These are phyloP conservation scores for Wickerhamomyces queroliae DNA, from an alignment of 805 yeast genomes.

Conservation along the genomic window DNA sequence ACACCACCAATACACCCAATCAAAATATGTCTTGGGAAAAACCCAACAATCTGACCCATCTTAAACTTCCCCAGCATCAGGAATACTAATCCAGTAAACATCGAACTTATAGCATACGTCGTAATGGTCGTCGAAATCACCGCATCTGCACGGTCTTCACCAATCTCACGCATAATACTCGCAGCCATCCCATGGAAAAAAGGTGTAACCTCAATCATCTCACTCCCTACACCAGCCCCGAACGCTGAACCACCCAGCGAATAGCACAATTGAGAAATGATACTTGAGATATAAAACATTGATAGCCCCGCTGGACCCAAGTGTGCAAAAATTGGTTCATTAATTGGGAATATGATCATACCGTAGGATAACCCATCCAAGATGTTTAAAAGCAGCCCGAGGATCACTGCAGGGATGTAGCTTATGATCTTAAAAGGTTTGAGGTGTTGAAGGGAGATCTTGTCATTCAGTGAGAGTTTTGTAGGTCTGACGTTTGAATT, in stretches of 20 bases:
- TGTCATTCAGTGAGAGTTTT: neutral
- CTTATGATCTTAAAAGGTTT: slow-evolving; percentile 7
- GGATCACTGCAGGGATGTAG: slow-evolving; percentile 68
- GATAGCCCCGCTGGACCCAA: slow-evolving; percentile 88
- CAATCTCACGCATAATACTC: slow-evolving; percentile 53
- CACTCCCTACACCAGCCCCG: slow-evolving; percentile 89
- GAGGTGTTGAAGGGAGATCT: neutral
- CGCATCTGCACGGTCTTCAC: slow-evolving; percentile 40
- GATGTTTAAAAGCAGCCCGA: slow-evolving; percentile 81
- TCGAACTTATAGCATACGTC: slow-evolving; percentile 75
- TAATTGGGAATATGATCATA: slow-evolving; percentile 93
- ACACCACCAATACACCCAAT: slow-evolving; percentile 99
- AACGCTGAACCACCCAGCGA: slow-evolving; percentile 91
- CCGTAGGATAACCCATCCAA: slow-evolving; percentile 94
- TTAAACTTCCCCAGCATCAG: slow-evolving; percentile 68
- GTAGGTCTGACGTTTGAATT: neutral
- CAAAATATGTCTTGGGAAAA: slow-evolving; percentile 91
- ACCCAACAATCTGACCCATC: slow-evolving; percentile 85
- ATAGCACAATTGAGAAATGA: slow-evolving; percentile 83
- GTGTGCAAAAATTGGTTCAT: slow-evolving; percentile 67
- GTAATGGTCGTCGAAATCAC: slow-evolving; percentile 82
- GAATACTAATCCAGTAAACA: slow-evolving; percentile 84
- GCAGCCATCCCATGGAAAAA: slow-evolving; percentile 95
- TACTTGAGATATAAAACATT: slow-evolving; percentile 88
- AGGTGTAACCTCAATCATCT: slow-evolving; percentile 99